phyloP scores from a whole-genome alignment of 2,329 filamentous ascomycete genomes.

The Aschersonia sp. region DNA sequence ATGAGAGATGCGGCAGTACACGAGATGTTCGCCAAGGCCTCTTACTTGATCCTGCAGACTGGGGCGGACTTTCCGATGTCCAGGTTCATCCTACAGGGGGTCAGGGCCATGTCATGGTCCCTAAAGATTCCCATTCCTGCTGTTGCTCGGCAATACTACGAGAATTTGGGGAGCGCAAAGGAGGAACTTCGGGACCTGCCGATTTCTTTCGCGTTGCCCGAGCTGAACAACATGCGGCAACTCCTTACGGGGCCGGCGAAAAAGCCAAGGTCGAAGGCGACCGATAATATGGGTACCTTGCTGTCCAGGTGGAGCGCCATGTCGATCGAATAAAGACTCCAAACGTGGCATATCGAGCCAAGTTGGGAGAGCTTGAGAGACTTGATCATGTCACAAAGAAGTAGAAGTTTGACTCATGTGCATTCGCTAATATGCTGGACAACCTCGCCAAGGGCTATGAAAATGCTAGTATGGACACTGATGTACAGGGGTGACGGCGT shows the following conservation, averaged over 20 bases:
- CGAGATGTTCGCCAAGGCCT: conserved; percentile 4
- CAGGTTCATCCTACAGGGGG: conserved; percentile 5
- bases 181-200: conserved; percentile 6
- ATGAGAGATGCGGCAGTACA: conserved; percentile 3
- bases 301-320: conserved; percentile 4
- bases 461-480: not conserved
- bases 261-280: not conserved
- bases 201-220: conserved; percentile 6
- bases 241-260: conserved; percentile 1
- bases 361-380: too few relatives aligned
- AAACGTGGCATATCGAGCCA: not conserved
- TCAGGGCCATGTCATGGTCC: conserved; percentile 7
- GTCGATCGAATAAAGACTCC: conserved; percentile 1
- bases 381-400: too few relatives aligned
- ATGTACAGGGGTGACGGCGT: not conserved
- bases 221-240: conserved; percentile 3
- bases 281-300: conserved; percentile 3
- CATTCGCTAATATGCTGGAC: too few relatives aligned
- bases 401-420: too few relatives aligned
- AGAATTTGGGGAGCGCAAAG: conserved; percentile 2
- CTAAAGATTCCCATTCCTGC: conserved; percentile 5
- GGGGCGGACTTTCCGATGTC: conserved; percentile 5
- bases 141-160: conserved; percentile 2
- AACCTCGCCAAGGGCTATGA: not conserved
- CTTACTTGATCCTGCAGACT: conserved; percentile 3